Conservation (phyloP, 2,329 filamentous ascomycete genomes). For the Cladophialophora psammophila region DNA sequence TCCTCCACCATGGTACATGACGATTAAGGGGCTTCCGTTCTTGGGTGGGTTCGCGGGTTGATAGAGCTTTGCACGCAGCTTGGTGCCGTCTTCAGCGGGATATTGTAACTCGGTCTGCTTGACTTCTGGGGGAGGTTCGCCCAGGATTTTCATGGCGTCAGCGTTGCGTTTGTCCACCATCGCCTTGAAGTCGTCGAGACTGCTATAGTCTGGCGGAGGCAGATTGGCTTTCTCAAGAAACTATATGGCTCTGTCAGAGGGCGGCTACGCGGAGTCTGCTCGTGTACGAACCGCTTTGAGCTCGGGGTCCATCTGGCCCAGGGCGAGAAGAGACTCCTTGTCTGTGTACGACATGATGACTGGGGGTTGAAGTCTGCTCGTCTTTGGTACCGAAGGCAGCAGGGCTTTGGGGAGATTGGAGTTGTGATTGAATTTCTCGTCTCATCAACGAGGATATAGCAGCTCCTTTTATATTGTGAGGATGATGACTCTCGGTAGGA, state of each 20-base stretch:
- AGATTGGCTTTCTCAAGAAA: slow-evolving; percentile 37
- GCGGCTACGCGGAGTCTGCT: background rate
- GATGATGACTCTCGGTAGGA: slow-evolving; percentile 1
- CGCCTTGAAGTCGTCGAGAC: slow-evolving; percentile 34
- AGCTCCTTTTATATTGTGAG: background rate
- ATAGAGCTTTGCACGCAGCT: slow-evolving; percentile 40
- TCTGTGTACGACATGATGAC: slow-evolving; percentile 29
- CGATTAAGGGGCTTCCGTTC: slow-evolving; percentile 36
- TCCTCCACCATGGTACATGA: slow-evolving; percentile 42
- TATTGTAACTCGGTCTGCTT: slow-evolving; percentile 39
- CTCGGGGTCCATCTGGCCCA: slow-evolving; percentile 44
- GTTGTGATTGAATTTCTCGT: background rate
- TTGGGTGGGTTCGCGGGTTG: slow-evolving; percentile 32
- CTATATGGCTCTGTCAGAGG: slow-evolving; percentile 26
- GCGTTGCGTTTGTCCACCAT: slow-evolving; percentile 34
- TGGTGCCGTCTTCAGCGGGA: slow-evolving; percentile 39
- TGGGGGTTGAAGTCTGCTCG: background rate
- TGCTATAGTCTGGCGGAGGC: slow-evolving; percentile 33
- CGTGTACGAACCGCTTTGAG: slow-evolving; percentile 41
- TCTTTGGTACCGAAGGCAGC: background rate
- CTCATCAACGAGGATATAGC: background rate
- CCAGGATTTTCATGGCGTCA: slow-evolving; percentile 27
- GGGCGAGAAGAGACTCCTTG: slow-evolving; percentile 41
- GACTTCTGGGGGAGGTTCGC: slow-evolving; percentile 34
- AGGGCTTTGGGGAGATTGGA: background rate